Conservation (phyloP, 345 rosid species). For the Brassica carinata region DNA sequence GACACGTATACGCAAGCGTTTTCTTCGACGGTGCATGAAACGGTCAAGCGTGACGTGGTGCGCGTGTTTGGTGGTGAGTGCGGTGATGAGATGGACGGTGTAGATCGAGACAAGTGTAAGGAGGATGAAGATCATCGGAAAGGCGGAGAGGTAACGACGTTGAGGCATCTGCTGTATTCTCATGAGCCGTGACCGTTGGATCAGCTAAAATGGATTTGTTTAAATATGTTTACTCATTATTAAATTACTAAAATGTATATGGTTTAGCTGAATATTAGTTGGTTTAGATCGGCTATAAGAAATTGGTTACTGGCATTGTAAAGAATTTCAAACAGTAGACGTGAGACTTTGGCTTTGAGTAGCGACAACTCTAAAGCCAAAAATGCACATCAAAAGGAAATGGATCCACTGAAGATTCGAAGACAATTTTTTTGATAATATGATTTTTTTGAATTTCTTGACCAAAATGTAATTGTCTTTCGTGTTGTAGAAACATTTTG, state of each 20-base stretch:
- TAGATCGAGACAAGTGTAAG: constrained; percentile 11
- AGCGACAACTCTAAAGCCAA: too few species aligned
- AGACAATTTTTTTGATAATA: too few species aligned
- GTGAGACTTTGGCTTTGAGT: not conserved
- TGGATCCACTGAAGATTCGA: too few species aligned
- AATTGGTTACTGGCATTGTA: not conserved
- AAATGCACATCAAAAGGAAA: too few species aligned
- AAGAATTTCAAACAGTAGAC: not conserved
- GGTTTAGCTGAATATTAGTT: not conserved
- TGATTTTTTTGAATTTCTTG: too few species aligned
- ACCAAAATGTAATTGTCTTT: too few species aligned
- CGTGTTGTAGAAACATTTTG: too few species aligned
- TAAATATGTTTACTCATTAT: not conserved
- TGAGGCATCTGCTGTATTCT: constrained; percentile 17
- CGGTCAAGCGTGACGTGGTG: constrained; percentile 55
- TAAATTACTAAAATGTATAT: not conserved
- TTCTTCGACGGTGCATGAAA: not conserved
- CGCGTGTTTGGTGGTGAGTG: constrained; percentile 47
- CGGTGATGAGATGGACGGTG: not conserved
- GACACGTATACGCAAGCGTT: not conserved
- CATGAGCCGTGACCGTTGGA: constrained; percentile 21
- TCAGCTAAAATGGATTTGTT: not conserved
- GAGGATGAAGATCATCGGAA: not conserved
- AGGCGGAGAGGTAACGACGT: constrained; percentile 20
- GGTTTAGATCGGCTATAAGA: too few species aligned